Evolutionary conservation across 257 asterid genomes (phyloP), one percentile per base, ranked within the genome.

Genomic region (Thymus quinquecostatus): DNA sequence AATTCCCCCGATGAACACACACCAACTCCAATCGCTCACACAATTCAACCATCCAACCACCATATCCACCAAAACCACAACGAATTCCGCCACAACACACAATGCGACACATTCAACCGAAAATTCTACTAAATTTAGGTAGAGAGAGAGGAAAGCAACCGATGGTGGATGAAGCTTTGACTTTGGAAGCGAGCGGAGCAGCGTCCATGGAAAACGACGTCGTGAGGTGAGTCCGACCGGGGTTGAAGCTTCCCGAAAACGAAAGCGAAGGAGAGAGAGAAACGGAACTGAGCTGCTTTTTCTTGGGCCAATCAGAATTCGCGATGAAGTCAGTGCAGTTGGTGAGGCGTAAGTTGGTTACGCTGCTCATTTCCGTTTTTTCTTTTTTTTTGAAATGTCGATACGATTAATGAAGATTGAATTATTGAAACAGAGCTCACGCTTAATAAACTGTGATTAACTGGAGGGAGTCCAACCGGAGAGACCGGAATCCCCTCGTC

Each of bases 91-190:
- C 8, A 64, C 6, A 21, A 57, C 43, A 43, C 6, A 6, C 47
- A 68, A 53, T 34, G 34, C 58, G 49, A 45, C 38, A 30, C 2
- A 63, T 45, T 56, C 41, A 43, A 61, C 45, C 3, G 33, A 45
- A 1, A 50, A 70, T 21, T 34, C 28, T 7, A 50, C 63, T 7
- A n/a, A 69, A 10, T 9, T 69, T 8, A 55, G 49, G 12, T 32
- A 14, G 67, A 13, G 2, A 13, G 5, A 28, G 62, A 33, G 21
- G 21, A 38, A 38, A 38, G 41, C 6, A 38, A 71, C 82, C 87
- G 48, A 79, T 33, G 78, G 84, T 47, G 48, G 84, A 71, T 36
- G 77, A 74, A 64, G 83, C 81, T 57, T 28, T 55, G 75, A 77
- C 76, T 68, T 49, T 77, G 45, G 77, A 21, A 21, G 77, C 50